Evolutionary conservation across 805 yeast genomes (phyloP).

Genomic region (Lachancea fermentati): DNA sequence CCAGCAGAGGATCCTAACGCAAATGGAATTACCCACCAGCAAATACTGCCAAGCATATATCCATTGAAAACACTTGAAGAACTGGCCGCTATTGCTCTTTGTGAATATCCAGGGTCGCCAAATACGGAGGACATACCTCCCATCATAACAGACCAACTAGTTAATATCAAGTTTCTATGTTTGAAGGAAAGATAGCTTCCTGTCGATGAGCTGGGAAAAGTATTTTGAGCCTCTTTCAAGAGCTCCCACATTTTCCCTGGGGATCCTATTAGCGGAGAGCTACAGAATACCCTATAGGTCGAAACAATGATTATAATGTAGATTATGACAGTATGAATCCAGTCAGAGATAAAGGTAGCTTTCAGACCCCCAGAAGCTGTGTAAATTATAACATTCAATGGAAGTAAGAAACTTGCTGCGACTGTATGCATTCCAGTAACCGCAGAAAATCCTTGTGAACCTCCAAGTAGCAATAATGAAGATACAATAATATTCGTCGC

Average conservation of each 20-base stretch:
- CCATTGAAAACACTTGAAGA: constrained; percentile 33
- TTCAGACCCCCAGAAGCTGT: constrained; percentile 47
- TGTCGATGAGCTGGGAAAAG: constrained; percentile 30
- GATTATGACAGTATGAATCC: constrained; percentile 45
- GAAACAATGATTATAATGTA: constrained; percentile 35
- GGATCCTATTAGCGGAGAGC: constrained; percentile 39
- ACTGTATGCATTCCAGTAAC: constrained; percentile 41
- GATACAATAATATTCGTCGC: constrained; percentile 37
- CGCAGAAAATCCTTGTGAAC: constrained; percentile 38
- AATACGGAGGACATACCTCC: constrained; percentile 33
- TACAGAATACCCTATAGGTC: constrained; percentile 33
- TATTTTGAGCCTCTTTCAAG: constrained; percentile 32
- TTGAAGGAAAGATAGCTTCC: constrained; percentile 31
- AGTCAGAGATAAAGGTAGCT: constrained; percentile 48
- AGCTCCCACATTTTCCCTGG: constrained; percentile 41
- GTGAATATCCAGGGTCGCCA: constrained; percentile 37
- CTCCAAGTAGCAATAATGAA: constrained; percentile 39
- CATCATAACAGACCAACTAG: constrained; percentile 29
- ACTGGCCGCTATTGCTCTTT: constrained; percentile 40
- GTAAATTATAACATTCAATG: constrained; percentile 43
- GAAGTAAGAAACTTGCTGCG: constrained; percentile 42
- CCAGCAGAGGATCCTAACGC: constrained; percentile 35
- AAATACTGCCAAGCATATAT: constrained; percentile 35
- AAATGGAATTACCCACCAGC: constrained; percentile 37
- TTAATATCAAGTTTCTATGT: constrained; percentile 27